Evolutionary conservation across 1,284 basidiomycete genomes (phyloP), one percentile per base, ranked within the genome.

Genomic region (Fomitopsis palustris): DNA sequence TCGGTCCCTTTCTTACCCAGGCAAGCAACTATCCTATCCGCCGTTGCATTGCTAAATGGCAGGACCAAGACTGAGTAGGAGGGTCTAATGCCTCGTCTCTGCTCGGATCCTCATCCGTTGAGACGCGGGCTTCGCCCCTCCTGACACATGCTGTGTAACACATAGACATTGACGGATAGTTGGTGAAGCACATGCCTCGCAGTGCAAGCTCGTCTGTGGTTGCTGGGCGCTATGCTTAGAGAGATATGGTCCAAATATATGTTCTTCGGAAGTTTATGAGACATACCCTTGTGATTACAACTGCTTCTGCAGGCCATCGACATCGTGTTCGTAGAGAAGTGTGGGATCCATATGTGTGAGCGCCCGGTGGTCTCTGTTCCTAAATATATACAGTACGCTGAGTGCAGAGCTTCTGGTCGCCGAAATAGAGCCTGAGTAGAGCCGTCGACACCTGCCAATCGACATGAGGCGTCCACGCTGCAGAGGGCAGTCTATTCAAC

Each of bases 21-120:
- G 85, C 77, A 80, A 80, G 74, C 78, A 72, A 75, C 75, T 76
- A 67, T 64, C 65, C 63, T 61, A 63, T 65, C 63, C 60, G 62
- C 66, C 76, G 77, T 78, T 78, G 78, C 65, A 73, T 74, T 72
- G 75, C 85, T 78, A 84, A 90, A 90, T 90, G 88, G 87, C 83
- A 81, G 78, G 84, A 87, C 84, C 87, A 71, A 90, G 84, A 90
- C 27, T n/a, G 70, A 74, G 70, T 74, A 72, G 84, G 80, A 76
- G 79, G 82, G 83, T 84, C 84, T 88, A 90, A 90, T 90, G 87
- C 88, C 78, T 69, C 69, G 71, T 70, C 72, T 73, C 70, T 72
- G 57, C 63, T 64, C 65, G 60, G 64, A 64, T 65, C 63, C 63
- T 64, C 65, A 62, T 61, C 57, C 58, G 64, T 66, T 72, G 70